Conservation (phyloP, 164 flowering plant species). For the Kingdonia uniflora region DNA sequence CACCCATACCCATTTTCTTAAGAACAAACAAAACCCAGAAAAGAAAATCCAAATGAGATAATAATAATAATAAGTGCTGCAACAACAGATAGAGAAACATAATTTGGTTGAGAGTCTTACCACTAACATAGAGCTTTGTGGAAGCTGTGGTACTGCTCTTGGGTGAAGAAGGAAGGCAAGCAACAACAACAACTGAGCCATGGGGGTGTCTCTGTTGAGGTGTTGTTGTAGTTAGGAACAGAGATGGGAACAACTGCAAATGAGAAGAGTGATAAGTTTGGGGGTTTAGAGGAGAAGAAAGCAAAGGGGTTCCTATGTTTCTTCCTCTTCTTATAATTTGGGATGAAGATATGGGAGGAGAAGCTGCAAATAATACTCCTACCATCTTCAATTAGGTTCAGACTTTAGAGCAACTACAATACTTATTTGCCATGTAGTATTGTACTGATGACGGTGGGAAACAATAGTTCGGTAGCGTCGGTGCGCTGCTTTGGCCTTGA, state of each 20-base stretch:
- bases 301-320: constrained; percentile 1
- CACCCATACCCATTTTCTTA: neutral
- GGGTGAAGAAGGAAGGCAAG: constrained; percentile 20
- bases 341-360: constrained; percentile 6
- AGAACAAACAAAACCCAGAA: neutral
- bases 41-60: no score
- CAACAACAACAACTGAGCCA: constrained; percentile 8
- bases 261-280: neutral
- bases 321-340: neutral
- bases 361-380: constrained; percentile 7
- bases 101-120: constrained; percentile 19
- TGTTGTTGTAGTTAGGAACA: constrained; percentile 5
- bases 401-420: no score
- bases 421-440: no score
- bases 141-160: constrained; percentile 7
- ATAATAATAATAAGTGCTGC: no score
- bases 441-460: no score
- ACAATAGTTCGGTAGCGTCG: no score
- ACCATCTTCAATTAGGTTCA: no score
- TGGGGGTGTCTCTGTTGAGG: neutral
- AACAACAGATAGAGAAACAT: no score
- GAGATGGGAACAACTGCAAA: constrained; percentile 8
- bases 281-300: constrained; percentile 3
- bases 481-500: no score
- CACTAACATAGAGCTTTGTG: constrained; percentile 52